Evolutionary conservation across 345 rosid genomes (phyloP).

Genomic region (Arabis alpina): DNA sequence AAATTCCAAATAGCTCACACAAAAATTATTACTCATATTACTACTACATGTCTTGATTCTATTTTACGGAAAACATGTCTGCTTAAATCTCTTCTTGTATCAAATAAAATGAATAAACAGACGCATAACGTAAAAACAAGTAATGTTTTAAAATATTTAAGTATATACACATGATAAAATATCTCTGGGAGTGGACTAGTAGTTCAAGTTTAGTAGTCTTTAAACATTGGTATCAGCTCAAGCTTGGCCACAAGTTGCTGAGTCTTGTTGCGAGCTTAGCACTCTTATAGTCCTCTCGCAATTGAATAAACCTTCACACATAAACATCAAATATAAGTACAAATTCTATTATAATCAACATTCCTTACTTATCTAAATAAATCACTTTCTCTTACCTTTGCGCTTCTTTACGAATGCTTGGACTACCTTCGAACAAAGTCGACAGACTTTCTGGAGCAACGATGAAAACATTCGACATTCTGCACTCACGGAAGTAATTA

Average conservation of each 20-base stretch:
- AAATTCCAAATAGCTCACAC: too few relatives aligned
- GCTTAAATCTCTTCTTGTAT: too few relatives aligned
- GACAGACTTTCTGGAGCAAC: conserved; percentile 98
- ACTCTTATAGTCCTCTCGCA: conserved; percentile 94
- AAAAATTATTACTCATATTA: too few relatives aligned
- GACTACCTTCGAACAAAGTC: conserved; percentile 90
- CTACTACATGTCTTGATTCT: too few relatives aligned
- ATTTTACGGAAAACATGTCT: too few relatives aligned
- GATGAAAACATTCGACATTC: conserved; percentile 92
- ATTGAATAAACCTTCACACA: conserved; percentile 83
- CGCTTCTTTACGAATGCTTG: conserved; percentile 89
- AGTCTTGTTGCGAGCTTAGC: conserved; percentile 90
- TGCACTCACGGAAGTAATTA: conserved; percentile 44
- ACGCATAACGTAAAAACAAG: too few relatives aligned
- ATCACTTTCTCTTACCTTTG: conserved; percentile 56
- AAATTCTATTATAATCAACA: not conserved
- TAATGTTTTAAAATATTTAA: not conserved
- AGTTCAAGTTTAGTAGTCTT: conserved; percentile 12
- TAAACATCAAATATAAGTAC: not conserved
- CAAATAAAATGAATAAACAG: too few relatives aligned
- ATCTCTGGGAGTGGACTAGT: not conserved
- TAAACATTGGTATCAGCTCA: conserved; percentile 45
- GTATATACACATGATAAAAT: conserved; percentile 26
- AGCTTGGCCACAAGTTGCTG: conserved; percentile 80
- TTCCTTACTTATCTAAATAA: not conserved